phyloP scores from a whole-genome alignment of 768 basidiomycete species.

The Tylopilus subfusipes region DNA sequence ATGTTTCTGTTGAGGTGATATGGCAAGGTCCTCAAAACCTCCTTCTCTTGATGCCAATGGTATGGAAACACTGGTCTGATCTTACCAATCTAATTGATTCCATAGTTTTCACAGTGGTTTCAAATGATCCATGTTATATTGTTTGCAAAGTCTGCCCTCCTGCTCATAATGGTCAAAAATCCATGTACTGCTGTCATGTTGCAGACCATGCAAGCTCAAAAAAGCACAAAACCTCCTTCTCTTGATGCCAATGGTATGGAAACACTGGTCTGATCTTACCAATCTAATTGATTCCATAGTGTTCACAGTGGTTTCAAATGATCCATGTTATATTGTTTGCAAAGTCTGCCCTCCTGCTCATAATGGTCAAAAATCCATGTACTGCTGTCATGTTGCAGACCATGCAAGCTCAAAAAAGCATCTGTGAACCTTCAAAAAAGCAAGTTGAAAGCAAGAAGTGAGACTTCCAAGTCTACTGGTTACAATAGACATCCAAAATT shows the following conservation, averaged over 20 bases:
- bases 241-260: background rate
- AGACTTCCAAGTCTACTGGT: too few relatives aligned
- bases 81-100: background rate
- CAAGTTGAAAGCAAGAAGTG: background rate
- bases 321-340: background rate
- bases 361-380: background rate
- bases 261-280: background rate
- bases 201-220: background rate
- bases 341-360: background rate
- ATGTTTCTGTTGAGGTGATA: background rate
- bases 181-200: background rate
- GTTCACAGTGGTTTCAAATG: background rate
- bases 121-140: background rate
- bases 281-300: background rate
- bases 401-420: constrained; percentile 7
- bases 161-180: background rate
- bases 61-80: background rate
- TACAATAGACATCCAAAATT: background rate
- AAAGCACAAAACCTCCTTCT: too few relatives aligned
- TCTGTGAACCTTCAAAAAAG: background rate
- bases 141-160: constrained; percentile 2
- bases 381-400: background rate
- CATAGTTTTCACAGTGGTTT: background rate
- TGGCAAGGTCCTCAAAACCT: background rate
- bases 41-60: background rate